These are phyloP conservation scores for Trichomonas tenax DNA, from an alignment of 208 protist species.

Conservation along the genomic window DNA sequence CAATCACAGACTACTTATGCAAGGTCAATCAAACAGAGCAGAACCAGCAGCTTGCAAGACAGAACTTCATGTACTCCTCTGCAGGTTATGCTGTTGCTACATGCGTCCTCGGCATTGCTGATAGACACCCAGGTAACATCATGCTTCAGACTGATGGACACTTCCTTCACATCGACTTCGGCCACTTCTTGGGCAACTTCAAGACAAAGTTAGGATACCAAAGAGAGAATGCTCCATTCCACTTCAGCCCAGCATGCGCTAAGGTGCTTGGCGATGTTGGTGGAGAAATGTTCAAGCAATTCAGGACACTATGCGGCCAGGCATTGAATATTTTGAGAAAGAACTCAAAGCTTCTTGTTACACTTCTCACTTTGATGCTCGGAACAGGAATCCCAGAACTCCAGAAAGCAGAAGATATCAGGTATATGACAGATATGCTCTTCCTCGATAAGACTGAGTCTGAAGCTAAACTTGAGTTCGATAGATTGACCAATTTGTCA, in stretches of 20 bases:
- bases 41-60: neutral
- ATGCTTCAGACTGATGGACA: constrained; percentile 41
- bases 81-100: constrained; percentile 57
- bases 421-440: constrained; percentile 1
- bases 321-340: neutral
- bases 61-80: constrained; percentile 6
- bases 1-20: neutral
- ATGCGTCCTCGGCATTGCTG: constrained; percentile 55
- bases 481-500: neutral
- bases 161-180: constrained; percentile 78
- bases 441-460: neutral
- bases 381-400: constrained; percentile 21
- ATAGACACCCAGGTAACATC: constrained; percentile 49
- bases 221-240: constrained; percentile 67
- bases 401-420: neutral
- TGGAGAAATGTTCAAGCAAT: neutral
- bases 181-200: constrained; percentile 81
- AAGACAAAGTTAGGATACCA: constrained; percentile 77
- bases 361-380: neutral
- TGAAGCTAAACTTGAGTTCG: neutral
- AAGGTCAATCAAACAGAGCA: neutral
- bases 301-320: neutral
- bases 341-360: neutral
- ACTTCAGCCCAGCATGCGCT: constrained; percentile 53
- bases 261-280: neutral